Evolutionary conservation across 805 yeast genomes (phyloP).

Genomic region (Isabelozyma gotoi): DNA sequence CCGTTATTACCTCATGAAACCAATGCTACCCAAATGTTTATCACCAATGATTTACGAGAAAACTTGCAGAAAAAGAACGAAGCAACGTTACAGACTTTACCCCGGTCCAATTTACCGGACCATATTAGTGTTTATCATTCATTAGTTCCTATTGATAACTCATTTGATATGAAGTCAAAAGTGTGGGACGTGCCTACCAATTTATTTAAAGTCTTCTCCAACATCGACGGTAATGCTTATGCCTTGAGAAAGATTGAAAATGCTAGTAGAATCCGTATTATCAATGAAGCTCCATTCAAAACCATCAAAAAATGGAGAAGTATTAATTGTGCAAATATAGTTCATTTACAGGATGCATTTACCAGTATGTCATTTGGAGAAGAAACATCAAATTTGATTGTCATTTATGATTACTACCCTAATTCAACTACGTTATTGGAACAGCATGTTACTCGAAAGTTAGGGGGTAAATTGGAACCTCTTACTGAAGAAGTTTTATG

Average conservation of each 20-base stretch:
- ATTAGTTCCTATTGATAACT: slow-evolving; percentile 72
- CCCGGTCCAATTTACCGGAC: slow-evolving; percentile 51
- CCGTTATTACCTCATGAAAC: slow-evolving; percentile 72
- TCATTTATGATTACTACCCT: slow-evolving; percentile 87
- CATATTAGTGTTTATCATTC: slow-evolving; percentile 71
- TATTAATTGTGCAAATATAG: slow-evolving; percentile 55
- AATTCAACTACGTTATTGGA: slow-evolving; percentile 69
- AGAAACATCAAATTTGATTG: slow-evolving; percentile 55
- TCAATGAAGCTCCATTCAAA: slow-evolving; percentile 56
- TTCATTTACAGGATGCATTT: slow-evolving; percentile 75
- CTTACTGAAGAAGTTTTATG: slow-evolving; percentile 70
- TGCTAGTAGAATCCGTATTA: slow-evolving; percentile 13
- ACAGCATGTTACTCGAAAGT: slow-evolving; percentile 53
- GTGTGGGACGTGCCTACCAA: slow-evolving; percentile 58
- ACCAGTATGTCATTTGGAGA: slow-evolving; percentile 86
- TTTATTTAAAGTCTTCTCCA: slow-evolving; percentile 78
- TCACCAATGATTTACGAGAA: slow-evolving; percentile 72
- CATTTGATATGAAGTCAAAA: slow-evolving; percentile 27
- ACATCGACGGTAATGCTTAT: slow-evolving; percentile 74
- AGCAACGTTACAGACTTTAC: slow-evolving; percentile 70
- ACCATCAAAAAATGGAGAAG: slow-evolving; percentile 68
- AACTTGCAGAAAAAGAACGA: slow-evolving; percentile 70
- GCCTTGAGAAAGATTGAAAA: slow-evolving; percentile 70
- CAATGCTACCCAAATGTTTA: slow-evolving; percentile 65
- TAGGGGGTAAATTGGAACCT: slow-evolving; percentile 42